These are phyloP conservation scores for Ophiostoma australiae DNA, from an alignment of 2,329 filamentous ascomycete species.

Conservation along the genomic window DNA sequence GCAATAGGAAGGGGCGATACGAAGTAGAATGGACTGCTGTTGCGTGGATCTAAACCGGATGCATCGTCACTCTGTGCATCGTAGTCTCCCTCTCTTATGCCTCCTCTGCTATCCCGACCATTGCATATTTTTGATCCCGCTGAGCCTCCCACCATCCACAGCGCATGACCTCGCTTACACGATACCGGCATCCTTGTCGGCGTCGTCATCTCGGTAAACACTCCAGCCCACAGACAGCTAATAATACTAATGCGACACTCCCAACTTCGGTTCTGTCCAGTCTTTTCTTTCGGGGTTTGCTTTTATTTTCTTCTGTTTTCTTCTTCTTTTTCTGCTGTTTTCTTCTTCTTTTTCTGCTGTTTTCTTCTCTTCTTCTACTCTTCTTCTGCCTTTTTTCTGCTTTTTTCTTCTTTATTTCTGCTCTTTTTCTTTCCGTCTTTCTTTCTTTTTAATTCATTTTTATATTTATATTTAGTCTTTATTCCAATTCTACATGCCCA, in stretches of 20 bases:
- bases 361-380: constrained; percentile 1
- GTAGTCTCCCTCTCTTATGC: too few species aligned
- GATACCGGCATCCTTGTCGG: neutral
- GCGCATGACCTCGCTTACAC: constrained; percentile 30
- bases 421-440: neutral
- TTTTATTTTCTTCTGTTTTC: neutral
- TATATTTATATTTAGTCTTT: neutral
- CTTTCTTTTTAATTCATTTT: neutral
- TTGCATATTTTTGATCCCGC: too few species aligned
- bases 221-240: neutral
- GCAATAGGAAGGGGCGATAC: neutral
- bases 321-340: neutral
- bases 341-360: neutral
- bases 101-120: too few species aligned
- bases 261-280: neutral
- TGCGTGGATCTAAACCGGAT: neutral
- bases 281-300: neutral
- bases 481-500: neutral
- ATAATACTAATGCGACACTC: neutral
- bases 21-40: too few species aligned
- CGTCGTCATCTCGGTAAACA: neutral
- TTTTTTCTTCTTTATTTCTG: neutral
- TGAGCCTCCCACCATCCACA: constrained; percentile 20
- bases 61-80: neutral
- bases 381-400: neutral